phyloP scores from a whole-genome alignment of 2,329 filamentous ascomycete genomes.

The Paecilomyces sp. region DNA sequence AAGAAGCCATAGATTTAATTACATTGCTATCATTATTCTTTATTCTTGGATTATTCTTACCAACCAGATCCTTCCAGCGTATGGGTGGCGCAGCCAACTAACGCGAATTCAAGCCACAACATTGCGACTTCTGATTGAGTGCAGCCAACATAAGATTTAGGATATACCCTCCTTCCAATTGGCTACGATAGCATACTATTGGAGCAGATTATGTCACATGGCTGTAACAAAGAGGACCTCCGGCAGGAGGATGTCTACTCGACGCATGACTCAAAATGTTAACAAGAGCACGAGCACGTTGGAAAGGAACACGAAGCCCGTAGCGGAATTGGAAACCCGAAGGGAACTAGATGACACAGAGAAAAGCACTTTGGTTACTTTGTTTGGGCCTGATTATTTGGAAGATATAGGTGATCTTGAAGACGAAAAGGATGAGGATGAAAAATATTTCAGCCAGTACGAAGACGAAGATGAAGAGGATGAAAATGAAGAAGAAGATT shows the following conservation, averaged over 20 bases:
- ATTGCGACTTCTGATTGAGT: background rate
- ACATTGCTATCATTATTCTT: background rate
- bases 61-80: background rate
- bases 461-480: background rate
- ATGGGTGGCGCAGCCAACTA: background rate
- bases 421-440: background rate
- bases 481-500: no score
- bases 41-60: background rate
- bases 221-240: background rate
- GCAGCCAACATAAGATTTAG: background rate
- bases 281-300: background rate
- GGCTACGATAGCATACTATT: background rate
- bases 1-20: background rate
- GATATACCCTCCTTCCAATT: background rate
- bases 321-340: background rate
- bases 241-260: background rate
- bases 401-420: background rate
- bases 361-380: background rate
- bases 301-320: background rate
- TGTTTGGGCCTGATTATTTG: background rate
- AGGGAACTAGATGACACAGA: background rate
- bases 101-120: background rate
- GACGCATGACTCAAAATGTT: background rate
- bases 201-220: background rate
- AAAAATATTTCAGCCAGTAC: background rate